A percentile compares a stretch with the other conserved stretches of the same genome.
Evolutionary conservation across 495 filamentous ascomycete genomes (phyloP).

Genomic region (Podospora pseudopauciseta): DNA sequence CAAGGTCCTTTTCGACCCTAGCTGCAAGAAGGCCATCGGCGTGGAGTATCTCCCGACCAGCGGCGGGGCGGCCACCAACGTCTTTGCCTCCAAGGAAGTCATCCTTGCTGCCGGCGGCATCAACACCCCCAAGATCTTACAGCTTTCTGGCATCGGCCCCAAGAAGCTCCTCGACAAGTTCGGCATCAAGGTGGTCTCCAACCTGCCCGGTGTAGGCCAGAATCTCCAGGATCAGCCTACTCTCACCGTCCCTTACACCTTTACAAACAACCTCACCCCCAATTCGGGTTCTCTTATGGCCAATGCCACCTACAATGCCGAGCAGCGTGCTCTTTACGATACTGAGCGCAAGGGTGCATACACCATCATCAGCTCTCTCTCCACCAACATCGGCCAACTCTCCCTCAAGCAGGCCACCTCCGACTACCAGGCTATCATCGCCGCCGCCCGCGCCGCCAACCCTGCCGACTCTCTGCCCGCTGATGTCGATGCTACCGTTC

Average conservation of each 20-base stretch:
- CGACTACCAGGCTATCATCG: slow-evolving; percentile 30
- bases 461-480: slow-evolving; percentile 35
- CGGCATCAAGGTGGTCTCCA: slow-evolving; percentile 62
- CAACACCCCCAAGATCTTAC: slow-evolving; percentile 55
- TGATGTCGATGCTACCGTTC: slow-evolving; percentile 36
- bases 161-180: slow-evolving; percentile 59
- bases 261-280: slow-evolving; percentile 27
- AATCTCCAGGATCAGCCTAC: slow-evolving; percentile 52
- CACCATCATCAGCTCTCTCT: slow-evolving; percentile 32
- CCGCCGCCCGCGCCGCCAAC: slow-evolving; percentile 29
- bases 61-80: slow-evolving; percentile 18
- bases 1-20: slow-evolving; percentile 41
- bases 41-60: slow-evolving; percentile 28
- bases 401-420: slow-evolving; percentile 34
- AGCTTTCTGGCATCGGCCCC: slow-evolving; percentile 74
- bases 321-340: slow-evolving; percentile 43
- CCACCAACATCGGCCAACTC: slow-evolving; percentile 36
- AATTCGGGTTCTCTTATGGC: slow-evolving; percentile 31
- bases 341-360: slow-evolving; percentile 30
- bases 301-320: slow-evolving; percentile 44
- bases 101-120: slow-evolving; percentile 56
- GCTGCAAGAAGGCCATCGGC: slow-evolving; percentile 30
- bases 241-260: slow-evolving; percentile 26
- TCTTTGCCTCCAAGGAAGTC: slow-evolving; percentile 48
- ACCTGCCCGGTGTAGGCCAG: slow-evolving; percentile 75